A percentile compares a stretch with the other conserved stretches of the same genome.
Evolutionary conservation across 1,139 yeast genomes (phyloP).

Genomic region (Suhomyces guaymorum): DNA sequence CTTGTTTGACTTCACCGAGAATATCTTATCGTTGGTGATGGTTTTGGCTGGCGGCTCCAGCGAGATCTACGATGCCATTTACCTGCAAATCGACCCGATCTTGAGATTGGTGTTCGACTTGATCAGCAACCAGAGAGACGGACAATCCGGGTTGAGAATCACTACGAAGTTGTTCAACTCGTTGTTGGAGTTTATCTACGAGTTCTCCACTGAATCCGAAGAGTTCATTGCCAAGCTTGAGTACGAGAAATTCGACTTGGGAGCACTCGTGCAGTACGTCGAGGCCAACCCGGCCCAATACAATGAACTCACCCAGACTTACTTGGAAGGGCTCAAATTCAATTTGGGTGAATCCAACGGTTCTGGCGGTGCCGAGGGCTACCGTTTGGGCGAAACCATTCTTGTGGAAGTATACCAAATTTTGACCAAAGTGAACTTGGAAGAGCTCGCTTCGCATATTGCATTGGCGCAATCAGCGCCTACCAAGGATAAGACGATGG

Average conservation of each 20-base stretch:
- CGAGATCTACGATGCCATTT: slow-evolving; percentile 55
- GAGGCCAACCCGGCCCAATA: slow-evolving; percentile 18
- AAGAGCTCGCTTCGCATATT: slow-evolving; percentile 36
- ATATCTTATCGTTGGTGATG: slow-evolving; percentile 65
- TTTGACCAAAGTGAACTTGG: slow-evolving; percentile 45
- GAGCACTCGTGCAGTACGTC: slow-evolving; percentile 20
- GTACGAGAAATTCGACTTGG: slow-evolving; percentile 23
- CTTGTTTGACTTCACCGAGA: slow-evolving; percentile 70
- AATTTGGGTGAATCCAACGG: slow-evolving; percentile 53
- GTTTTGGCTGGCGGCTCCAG: slow-evolving; percentile 68
- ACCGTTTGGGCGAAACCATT: slow-evolving; percentile 23
- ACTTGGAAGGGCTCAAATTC: slow-evolving; percentile 60
- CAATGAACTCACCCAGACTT: slow-evolving; percentile 49
- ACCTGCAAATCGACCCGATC: slow-evolving; percentile 44
- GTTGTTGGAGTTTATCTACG: slow-evolving; percentile 62
- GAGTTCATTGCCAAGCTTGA: slow-evolving; percentile 49
- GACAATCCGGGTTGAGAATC: slow-evolving; percentile 32
- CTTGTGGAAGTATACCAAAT: slow-evolving; percentile 29
- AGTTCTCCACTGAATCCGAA: slow-evolving; percentile 63
- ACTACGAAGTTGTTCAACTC: slow-evolving; percentile 50
- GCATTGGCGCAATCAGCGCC: slow-evolving; percentile 11
- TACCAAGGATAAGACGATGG: slow-evolving; percentile 8
- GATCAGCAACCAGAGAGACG: slow-evolving; percentile 30
- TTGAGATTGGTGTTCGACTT: slow-evolving; percentile 46
- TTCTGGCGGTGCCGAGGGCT: too few species aligned